Evolutionary conservation across 23 red algal genomes (phyloP).

Genomic region (Rhodosorus marinus): DNA sequence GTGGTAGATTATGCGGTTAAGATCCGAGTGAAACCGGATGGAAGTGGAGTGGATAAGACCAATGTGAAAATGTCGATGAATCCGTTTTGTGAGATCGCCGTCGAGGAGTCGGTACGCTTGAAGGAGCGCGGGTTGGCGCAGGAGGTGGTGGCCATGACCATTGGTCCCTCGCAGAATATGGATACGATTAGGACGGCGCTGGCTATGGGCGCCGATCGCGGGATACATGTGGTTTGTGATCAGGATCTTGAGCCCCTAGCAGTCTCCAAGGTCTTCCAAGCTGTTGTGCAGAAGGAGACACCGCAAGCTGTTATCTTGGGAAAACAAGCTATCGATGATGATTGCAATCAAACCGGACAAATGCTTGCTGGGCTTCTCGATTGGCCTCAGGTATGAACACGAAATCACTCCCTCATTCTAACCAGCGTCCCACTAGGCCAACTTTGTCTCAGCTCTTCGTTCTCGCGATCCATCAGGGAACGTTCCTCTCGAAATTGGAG

Average conservation of each 20-base stretch:
- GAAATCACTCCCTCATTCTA: not conserved
- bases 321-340: constrained; percentile 95
- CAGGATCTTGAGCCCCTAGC: constrained; percentile 24
- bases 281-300: constrained; percentile 23
- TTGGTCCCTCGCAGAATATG: constrained; percentile 38
- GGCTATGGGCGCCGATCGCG: constrained; percentile 82
- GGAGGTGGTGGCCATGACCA: constrained; percentile 67
- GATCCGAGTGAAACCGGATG: constrained; percentile 56
- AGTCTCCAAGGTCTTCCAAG: constrained; percentile 19
- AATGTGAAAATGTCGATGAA: constrained; percentile 95
- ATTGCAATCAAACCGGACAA: constrained; percentile 93
- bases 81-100: constrained; percentile 94
- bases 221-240: constrained; percentile 37
- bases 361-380: constrained; percentile 68
- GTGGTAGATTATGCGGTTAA: constrained; percentile 83
- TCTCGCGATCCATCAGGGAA: constrained; percentile 19
- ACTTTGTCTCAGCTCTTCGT: not conserved
- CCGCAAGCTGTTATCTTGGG: constrained; percentile 44
- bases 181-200: constrained; percentile 79
- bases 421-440: no score
- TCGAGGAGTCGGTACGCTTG: constrained; percentile 73
- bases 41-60: constrained; percentile 37
- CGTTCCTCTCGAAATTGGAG: constrained; percentile 71
- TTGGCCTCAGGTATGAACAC: constrained; percentile 74
- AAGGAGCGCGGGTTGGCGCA: constrained; percentile 9